Evolutionary conservation across 805 yeast species (phyloP).

Genomic region (Candida sakaeoensis): DNA sequence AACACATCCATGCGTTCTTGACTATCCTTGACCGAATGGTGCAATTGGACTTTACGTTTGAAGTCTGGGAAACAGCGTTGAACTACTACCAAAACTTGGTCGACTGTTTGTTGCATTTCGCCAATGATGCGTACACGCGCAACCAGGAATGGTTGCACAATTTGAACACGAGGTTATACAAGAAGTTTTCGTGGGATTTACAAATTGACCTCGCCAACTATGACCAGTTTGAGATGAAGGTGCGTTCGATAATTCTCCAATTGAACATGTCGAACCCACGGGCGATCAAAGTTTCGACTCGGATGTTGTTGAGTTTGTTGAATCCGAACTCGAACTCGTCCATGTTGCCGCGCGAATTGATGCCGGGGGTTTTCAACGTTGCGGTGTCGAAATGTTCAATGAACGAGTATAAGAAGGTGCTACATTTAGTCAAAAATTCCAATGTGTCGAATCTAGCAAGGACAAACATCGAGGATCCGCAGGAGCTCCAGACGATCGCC

Average conservation of each 20-base stretch:
- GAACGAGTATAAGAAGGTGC: conserved; percentile 59
- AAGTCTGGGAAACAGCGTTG: conserved; percentile 35
- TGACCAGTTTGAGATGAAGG: conserved; percentile 36
- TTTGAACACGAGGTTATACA: conserved; percentile 16
- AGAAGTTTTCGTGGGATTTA: conserved; percentile 25
- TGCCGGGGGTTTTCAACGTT: conserved; percentile 42
- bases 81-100: conserved; percentile 30
- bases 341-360: conserved; percentile 47
- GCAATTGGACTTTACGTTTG: conserved; percentile 19
- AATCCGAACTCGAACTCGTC: conserved; percentile 47
- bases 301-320: conserved; percentile 43
- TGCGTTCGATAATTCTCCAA: conserved; percentile 21
- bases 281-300: conserved; percentile 26
- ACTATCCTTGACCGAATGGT: conserved; percentile 26
- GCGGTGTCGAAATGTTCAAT: conserved; percentile 23
- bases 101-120: conserved; percentile 28
- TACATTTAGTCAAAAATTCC: conserved; percentile 50
- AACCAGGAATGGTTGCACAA: conserved; percentile 22
- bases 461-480: conserved; percentile 23
- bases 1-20: conserved; percentile 29
- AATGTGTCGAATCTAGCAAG: conserved; percentile 40
- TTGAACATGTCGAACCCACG: conserved; percentile 4
- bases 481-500: conserved; percentile 53
- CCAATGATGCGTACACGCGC: conserved; percentile 15
- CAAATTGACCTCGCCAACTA: conserved; percentile 11